Conservation (phyloP, 768 basidiomycete species). For the Podaxis sp. region DNA sequence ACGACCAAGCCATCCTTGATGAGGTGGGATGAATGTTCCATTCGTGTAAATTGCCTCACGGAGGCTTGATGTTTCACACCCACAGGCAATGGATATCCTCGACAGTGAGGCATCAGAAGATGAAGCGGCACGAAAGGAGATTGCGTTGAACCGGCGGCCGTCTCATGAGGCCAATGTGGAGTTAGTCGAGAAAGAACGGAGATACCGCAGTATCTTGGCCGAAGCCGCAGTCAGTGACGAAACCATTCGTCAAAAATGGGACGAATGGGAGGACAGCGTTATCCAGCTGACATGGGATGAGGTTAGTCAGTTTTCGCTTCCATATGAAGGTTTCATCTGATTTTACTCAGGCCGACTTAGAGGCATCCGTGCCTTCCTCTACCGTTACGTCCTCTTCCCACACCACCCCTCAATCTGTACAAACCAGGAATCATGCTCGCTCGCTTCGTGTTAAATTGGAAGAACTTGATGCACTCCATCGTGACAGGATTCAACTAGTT, state of each 20-base stretch:
- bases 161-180: constrained; percentile 81
- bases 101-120: constrained; percentile 89
- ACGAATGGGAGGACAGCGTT: constrained; percentile 80
- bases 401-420: constrained; percentile 37
- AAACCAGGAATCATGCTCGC: constrained; percentile 65
- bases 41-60: neutral
- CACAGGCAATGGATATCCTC: constrained; percentile 84
- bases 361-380: constrained; percentile 66
- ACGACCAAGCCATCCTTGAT: constrained; percentile 61
- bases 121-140: constrained; percentile 59
- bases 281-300: constrained; percentile 63
- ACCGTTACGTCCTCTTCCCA: constrained; percentile 34
- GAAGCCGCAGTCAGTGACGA: constrained; percentile 77
- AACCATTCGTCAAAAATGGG: constrained; percentile 80
- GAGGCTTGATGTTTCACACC: neutral
- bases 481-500: constrained; percentile 59
- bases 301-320: constrained; percentile 40
- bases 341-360: constrained; percentile 54
- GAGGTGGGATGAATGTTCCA: constrained; percentile 53
- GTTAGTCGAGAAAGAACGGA: constrained; percentile 64
- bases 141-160: constrained; percentile 47
- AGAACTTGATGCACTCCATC: constrained; percentile 69
- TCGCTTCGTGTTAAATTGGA: constrained; percentile 74
- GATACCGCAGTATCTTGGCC: constrained; percentile 69
- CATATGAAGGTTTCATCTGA: neutral